Base-by-base conservation (phyloP, 805 yeast species). In the Metschnikowia sp. region DNA sequence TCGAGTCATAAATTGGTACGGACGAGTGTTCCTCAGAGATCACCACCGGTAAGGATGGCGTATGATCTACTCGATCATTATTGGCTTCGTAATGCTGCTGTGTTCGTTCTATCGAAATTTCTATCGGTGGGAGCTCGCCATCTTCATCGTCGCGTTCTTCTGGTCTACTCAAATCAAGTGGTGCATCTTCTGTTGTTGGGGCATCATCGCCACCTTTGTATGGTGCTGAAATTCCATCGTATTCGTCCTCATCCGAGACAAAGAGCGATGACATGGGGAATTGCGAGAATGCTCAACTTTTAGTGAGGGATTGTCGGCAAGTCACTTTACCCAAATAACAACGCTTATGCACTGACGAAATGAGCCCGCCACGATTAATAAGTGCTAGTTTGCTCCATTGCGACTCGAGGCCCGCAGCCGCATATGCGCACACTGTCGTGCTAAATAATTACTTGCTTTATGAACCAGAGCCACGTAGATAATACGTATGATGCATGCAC, bases 1-100 rank as follows among this genome's bases (percentile, higher is more conserved):
- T 70, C 1, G 65, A 57, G 13, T 61, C 58, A 39, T 54, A 57
- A 69, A 73, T 50, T 1, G 57, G 56, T n/a, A 46, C 32, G 7
- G 51, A 18, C 10, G 37, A 41, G 8, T 47, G 40, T 7, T 38
- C 42, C 13, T 53, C 53, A 11, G 55, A 44, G 2, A 52, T 45
- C 12, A 52, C 54, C 34, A 55, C 57, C 9, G 58, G 58, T 13
- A 55, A 37, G 13, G 48, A 40, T 19, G 18, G 19, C 2, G 35
- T 26, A 8, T 18, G 31, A 8, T 35, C 42, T 4, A 33, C 18
- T 30, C 9, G 12, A 6, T 34, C 15, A 26, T 45, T 39, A 38
- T 47, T 44, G 3, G 38, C 39, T 3, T 47, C 42, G 35, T 47
- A 50, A 30, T 47, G 45, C 5, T 36, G 42, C 39, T 48, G 52